phyloP scores from a whole-genome alignment of 805 yeast species.

The Grigorovia transvaalensis region DNA sequence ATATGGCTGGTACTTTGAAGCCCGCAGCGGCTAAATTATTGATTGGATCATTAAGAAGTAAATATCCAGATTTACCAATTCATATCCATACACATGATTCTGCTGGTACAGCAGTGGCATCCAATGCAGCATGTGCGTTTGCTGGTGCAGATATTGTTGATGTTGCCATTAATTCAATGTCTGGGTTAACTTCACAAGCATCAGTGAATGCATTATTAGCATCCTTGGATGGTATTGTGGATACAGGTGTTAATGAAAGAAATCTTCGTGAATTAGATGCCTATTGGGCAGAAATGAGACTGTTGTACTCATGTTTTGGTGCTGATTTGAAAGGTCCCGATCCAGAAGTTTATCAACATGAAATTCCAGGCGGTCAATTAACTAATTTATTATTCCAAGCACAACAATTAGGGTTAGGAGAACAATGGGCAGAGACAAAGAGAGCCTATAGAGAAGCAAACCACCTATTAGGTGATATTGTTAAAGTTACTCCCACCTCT shows the following conservation, averaged over 20 bases:
- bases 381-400: slow-evolving; percentile 98
- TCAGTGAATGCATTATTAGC: slow-evolving; percentile 88
- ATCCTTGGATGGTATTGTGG: slow-evolving; percentile 76
- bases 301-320: slow-evolving; percentile 91
- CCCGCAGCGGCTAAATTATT: slow-evolving; percentile 85
- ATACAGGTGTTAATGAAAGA: slow-evolving; percentile 58
- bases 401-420: slow-evolving; percentile 95
- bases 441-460: slow-evolving; percentile 89
- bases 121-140: slow-evolving; percentile 85
- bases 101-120: slow-evolving; percentile 98
- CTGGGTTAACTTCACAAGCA: slow-evolving; percentile 98
- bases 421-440: slow-evolving; percentile 94
- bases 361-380: slow-evolving; percentile 99
- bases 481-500: slow-evolving; percentile 98
- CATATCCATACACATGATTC: slow-evolving; percentile 99
- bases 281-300: slow-evolving; percentile 98
- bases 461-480: slow-evolving; percentile 85
- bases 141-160: slow-evolving; percentile 99
- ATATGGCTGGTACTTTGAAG: slow-evolving; percentile 98
- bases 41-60: slow-evolving; percentile 69
- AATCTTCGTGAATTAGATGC: slow-evolving; percentile 76
- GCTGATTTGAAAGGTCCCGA: slow-evolving; percentile 99
- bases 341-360: slow-evolving; percentile 97
- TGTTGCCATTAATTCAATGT: slow-evolving; percentile 93
- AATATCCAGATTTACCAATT: slow-evolving; percentile 88